Evolutionary conservation across 2,329 filamentous ascomycete species (phyloP), one percentile per base, ranked within the genome.

Genomic region (Byssothecium circinans): DNA sequence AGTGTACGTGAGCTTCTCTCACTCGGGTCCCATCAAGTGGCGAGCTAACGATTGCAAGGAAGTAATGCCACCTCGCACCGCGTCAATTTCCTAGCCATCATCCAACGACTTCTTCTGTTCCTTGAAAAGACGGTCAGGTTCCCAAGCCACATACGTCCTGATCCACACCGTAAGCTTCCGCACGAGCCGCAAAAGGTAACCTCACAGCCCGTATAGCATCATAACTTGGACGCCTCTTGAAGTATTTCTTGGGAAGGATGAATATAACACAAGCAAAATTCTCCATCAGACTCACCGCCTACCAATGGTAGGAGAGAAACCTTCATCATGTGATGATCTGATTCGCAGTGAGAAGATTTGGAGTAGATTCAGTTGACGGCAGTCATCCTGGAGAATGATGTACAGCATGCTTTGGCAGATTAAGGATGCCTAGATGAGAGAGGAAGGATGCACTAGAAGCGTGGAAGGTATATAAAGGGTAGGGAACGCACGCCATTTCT

Each of bases 161-260:
- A 36, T 7, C 34, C 12, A 15, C 15, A 15, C 15, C 19, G n/a
- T 14, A 36, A 36, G 34, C 8, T 20, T n/a, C 35, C 22, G 20
- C 36, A 39, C 36, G 36, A 39, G 36, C 36, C 20, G 36, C 20
- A 39, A 39, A 15, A n/a, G n/a, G 36, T 27, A 39, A 39, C 36
- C 19, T 12, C 5, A 39, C 20, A 12, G 29, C 14, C 29, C 29
- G 14, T 32, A 14, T 32, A 32, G 29, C 29, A 32, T 32, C 29
- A 25, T 27, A 7, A 6, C 6, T 32, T 32, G 29, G 29, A 32
- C 12, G 29, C 29, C 29, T 32, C 6, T n/a, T n/a, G 29, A 32
- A n/a, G n/a, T n/a, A n/a, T n/a, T 32, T 32, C 7, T 14, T 8
- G 29, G 29, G 14, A 8, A 32, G 10, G 12, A 32, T 4, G 29